Conservation (phyloP, 2,329 filamentous ascomycete genomes). For the Colletotrichum falcatum region DNA sequence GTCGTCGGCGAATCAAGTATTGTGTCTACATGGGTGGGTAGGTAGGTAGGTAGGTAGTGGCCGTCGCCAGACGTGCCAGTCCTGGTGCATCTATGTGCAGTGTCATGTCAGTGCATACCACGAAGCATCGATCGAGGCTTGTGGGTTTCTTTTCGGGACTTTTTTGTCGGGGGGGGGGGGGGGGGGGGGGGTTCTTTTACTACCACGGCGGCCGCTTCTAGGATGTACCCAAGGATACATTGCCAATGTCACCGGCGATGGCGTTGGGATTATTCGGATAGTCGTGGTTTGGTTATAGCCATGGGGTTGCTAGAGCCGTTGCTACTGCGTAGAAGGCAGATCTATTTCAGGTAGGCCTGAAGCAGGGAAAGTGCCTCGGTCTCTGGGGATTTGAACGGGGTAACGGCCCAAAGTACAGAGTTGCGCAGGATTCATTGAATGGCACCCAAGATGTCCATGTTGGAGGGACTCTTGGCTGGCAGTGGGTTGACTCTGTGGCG, state of each 20-base stretch:
- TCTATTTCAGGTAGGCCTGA: not conserved
- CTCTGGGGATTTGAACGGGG: too few species aligned
- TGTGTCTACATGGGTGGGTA: too few species aligned
- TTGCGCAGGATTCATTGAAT: not conserved
- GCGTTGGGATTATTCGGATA: conserved; percentile 9
- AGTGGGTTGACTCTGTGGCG: too few species aligned
- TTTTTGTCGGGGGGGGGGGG: too few species aligned
- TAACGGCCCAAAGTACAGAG: not conserved
- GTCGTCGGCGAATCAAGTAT: conserved; percentile 18
- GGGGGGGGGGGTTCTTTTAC: too few species aligned
- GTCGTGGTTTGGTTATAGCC: not conserved
- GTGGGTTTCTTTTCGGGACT: too few species aligned
- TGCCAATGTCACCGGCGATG: conserved; percentile 4
- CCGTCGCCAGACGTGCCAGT: conserved; percentile 7
- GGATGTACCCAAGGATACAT: not conserved
- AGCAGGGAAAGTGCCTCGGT: not conserved
- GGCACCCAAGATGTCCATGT: not conserved
- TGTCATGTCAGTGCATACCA: conserved; percentile 8
- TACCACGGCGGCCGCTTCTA: not conserved
- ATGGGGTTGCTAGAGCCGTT: not conserved
- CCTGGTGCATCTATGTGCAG: not conserved
- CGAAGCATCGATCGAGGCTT: not conserved
- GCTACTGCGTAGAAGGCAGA: not conserved
- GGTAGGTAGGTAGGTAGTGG: too few species aligned
- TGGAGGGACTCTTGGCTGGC: too few species aligned